A percentile compares a stretch with the other conserved stretches of the same genome.
phyloP scores from a whole-genome alignment of 176 grass and related monocot species.

The Phragmites australis region DNA sequence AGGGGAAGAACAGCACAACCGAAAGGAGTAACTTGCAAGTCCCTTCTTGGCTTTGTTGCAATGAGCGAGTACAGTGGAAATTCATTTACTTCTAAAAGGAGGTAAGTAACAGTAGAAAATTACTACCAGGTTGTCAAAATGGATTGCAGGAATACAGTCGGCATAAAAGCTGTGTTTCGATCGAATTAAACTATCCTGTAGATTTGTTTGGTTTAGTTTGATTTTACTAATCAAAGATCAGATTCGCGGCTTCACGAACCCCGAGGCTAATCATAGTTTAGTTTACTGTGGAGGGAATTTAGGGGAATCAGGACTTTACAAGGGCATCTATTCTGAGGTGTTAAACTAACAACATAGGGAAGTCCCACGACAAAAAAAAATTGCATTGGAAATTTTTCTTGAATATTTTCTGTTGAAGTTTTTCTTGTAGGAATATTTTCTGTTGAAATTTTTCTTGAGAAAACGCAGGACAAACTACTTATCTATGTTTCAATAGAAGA shows the following conservation, averaged over 20 bases:
- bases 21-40: constrained; percentile 43
- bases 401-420: no score
- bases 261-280: constrained; percentile 39
- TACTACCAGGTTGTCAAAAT: constrained; percentile 6
- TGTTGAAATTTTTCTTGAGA: not conserved
- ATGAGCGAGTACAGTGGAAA: not conserved
- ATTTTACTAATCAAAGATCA: constrained; percentile 41
- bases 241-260: not conserved
- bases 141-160: not conserved
- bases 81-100: constrained; percentile 8
- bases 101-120: not conserved
- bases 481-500: not conserved
- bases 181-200: not conserved
- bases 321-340: constrained; percentile 26
- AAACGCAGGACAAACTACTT: not conserved
- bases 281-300: constrained; percentile 6
- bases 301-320: constrained; percentile 24
- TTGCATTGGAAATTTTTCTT: not conserved
- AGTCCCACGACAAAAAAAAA: no score
- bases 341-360: not conserved
- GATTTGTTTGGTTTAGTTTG: not conserved
- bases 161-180: constrained; percentile 28
- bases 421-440: not conserved
- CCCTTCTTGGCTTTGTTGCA: constrained; percentile 20
- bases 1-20: not conserved